Evolutionary conservation across 2,329 filamentous ascomycete genomes (phyloP), one percentile per base, ranked within the genome.

Genomic region (Arachnopeziza araneosa): DNA sequence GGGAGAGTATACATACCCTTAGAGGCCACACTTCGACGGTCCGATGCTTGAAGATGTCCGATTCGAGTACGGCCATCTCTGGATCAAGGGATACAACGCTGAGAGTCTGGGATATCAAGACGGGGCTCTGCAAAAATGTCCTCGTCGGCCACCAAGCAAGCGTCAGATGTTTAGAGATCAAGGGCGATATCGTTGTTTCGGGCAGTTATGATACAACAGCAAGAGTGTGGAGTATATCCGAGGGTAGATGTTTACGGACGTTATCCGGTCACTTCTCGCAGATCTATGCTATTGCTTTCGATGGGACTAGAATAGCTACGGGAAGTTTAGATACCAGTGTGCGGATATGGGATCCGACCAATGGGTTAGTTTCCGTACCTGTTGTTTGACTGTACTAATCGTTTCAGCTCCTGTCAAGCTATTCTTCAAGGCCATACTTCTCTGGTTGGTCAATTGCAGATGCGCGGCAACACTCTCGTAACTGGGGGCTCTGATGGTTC

Each of bases 221-320:
- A 23, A 89, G 92, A 68, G 93, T 99, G 60, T 99, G 95, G 95
- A 97, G 91, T 74, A 98, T 99, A 56, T 96, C 91, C 1, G 91
- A 97, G 75, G 95, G 95, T 30, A 87, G 91, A 64, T 99, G 95
- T 74, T 78, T 98, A 58, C 88, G 93, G 67, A 97, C 92, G 0
- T 80, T 99, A 49, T 87, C 89, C 52, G 95, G 95, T 0, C 95
- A 99, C 75, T 99, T 97, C 76, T 98, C 93, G 72, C 95, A 99
- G 73, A 99, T 99, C 60, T 99, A 99, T 73, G 95, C 95, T 22
- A 96, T 99, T 72, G 95, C 95, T 1, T 99, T 98, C 75, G 95
- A 99, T 72, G 95, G 95, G 49, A 87, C 88, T 67, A 85, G 93
- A 64, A 93, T 99, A 60, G 93, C 96, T 44, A 99, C 95, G 10